Conservation (phyloP, 768 basidiomycete species). For the Galerina sulciceps region DNA sequence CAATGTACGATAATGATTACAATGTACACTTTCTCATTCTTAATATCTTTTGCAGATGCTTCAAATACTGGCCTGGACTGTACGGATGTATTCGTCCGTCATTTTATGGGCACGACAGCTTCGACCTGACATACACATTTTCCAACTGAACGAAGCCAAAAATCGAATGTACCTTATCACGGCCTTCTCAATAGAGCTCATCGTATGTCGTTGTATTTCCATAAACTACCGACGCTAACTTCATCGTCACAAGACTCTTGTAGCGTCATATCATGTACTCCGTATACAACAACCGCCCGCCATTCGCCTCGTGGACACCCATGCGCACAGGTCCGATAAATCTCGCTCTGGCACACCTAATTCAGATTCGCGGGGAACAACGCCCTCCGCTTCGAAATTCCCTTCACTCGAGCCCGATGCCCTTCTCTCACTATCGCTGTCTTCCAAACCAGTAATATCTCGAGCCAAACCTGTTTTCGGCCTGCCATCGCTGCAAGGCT, state of each 20-base stretch:
- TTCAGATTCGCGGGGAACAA: slow-evolving; percentile 21
- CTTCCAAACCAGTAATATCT: slow-evolving; percentile 61
- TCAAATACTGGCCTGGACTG: slow-evolving; percentile 64
- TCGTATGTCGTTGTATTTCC: slow-evolving; percentile 44
- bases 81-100: slow-evolving; percentile 53
- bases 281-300: slow-evolving; percentile 70
- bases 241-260: slow-evolving; percentile 45
- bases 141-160: slow-evolving; percentile 34
- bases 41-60: slow-evolving; percentile 45
- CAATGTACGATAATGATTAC: slow-evolving; percentile 48
- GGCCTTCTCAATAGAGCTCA: slow-evolving; percentile 54
- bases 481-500: slow-evolving; percentile 57
- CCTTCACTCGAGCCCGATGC: slow-evolving; percentile 54
- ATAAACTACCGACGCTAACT: background rate
- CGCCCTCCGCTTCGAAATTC: slow-evolving; percentile 21
- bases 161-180: slow-evolving; percentile 51
- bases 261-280: slow-evolving; percentile 56
- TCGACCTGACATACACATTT: slow-evolving; percentile 39
- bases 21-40: background rate
- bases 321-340: slow-evolving; percentile 40
- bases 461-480: slow-evolving; percentile 67
- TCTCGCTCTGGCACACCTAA: slow-evolving; percentile 52
- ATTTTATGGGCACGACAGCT: slow-evolving; percentile 48
- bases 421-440: slow-evolving; percentile 65
- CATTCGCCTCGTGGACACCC: slow-evolving; percentile 70